phyloP scores from a whole-genome alignment of 1,139 yeast species.

The Candida sojae region DNA sequence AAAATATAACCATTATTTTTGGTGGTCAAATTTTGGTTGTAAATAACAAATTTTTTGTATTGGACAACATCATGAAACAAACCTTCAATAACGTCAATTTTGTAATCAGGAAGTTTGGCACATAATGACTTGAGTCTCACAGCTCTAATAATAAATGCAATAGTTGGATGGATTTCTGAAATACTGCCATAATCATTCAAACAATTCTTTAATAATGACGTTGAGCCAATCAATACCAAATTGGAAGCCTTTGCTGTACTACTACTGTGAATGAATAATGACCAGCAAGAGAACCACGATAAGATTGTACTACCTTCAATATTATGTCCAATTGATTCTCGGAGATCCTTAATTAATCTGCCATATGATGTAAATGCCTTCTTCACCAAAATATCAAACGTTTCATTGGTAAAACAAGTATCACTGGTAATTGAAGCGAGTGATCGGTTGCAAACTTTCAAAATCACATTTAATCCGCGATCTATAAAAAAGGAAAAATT shows the following conservation, averaged over 20 bases:
- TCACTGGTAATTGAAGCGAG: slow-evolving; percentile 14
- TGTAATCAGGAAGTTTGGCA: slow-evolving; percentile 36
- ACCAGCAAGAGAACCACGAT: slow-evolving; percentile 40
- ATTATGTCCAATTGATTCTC: slow-evolving; percentile 34
- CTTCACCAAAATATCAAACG: slow-evolving; percentile 29
- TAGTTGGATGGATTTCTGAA: slow-evolving; percentile 26
- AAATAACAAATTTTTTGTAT: slow-evolving; percentile 23
- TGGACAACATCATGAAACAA: slow-evolving; percentile 25
- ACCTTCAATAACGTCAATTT: slow-evolving; percentile 29
- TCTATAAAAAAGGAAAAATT: slow-evolving; percentile 41
- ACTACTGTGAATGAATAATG: slow-evolving; percentile 35
- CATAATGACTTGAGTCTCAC: slow-evolving; percentile 28
- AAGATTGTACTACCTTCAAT: slow-evolving; percentile 40
- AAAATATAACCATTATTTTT: slow-evolving; percentile 15
- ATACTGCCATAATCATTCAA: slow-evolving; percentile 22
- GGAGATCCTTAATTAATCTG: slow-evolving; percentile 31
- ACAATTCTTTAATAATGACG: slow-evolving; percentile 31
- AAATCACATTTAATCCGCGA: slow-evolving; percentile 35
- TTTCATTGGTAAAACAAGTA: slow-evolving; percentile 30
- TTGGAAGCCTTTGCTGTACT: slow-evolving; percentile 35
- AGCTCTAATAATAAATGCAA: slow-evolving; percentile 26
- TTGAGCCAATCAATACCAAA: slow-evolving; percentile 37
- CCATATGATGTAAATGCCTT: slow-evolving; percentile 41
- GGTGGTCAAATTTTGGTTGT: slow-evolving; percentile 15
- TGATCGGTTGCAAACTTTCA: slow-evolving; percentile 20